Conservation (phyloP, 768 basidiomycete genomes). For the Auriscalpium vulgare region DNA sequence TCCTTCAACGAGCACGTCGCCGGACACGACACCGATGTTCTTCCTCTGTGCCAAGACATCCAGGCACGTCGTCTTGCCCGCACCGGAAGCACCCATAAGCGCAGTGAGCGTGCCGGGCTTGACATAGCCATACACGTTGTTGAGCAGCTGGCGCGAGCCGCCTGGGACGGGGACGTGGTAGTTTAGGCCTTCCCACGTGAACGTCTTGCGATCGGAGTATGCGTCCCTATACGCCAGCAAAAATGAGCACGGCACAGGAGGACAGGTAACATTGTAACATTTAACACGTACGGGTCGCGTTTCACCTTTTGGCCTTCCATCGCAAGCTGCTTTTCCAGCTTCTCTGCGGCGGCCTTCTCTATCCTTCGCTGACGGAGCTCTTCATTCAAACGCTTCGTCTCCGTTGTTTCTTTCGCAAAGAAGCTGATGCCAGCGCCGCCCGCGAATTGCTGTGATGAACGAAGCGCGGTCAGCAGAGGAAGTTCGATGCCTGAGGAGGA, state of each 20-base stretch:
- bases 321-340: constrained; percentile 16
- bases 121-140: constrained; percentile 75
- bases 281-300: constrained; percentile 49
- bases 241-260: background rate
- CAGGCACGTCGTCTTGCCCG: constrained; percentile 72
- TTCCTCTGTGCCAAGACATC: constrained; percentile 72
- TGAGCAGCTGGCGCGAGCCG: constrained; percentile 54
- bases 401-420: constrained; percentile 50
- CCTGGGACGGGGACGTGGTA: constrained; percentile 69
- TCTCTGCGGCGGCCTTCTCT: constrained; percentile 20
- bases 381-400: constrained; percentile 48
- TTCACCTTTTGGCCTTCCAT: constrained; percentile 21
- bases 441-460: constrained; percentile 31
- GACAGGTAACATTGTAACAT: too few relatives aligned
- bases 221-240: background rate
- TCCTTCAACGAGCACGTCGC: constrained; percentile 60
- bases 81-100: constrained; percentile 81
- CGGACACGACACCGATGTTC: constrained; percentile 61
- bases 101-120: constrained; percentile 74
- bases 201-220: constrained; percentile 37
- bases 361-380: constrained; percentile 43
- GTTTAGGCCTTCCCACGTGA: constrained; percentile 79
- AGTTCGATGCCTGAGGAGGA: constrained; percentile 7
- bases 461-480: constrained; percentile 16
- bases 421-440: constrained; percentile 58